Evolutionary conservation across 129 eudicot species (phyloP).

Genomic region (Smallanthus sonchifolius): DNA sequence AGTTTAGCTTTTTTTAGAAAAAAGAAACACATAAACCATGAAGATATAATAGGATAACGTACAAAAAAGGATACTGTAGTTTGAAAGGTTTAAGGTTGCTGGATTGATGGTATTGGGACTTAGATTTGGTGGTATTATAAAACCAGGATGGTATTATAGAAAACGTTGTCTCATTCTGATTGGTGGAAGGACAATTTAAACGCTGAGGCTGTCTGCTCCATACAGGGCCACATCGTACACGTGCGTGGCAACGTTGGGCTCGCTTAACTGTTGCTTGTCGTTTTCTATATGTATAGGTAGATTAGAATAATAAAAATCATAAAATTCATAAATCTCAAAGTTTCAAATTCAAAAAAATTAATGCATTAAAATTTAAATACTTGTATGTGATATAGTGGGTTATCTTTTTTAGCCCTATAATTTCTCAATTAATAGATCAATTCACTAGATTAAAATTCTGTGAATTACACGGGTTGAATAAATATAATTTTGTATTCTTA

Average conservation of each 20-base stretch:
- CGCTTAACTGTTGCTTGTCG: neutral
- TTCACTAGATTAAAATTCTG: too few relatives aligned
- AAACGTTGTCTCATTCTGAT: conserved; percentile 28
- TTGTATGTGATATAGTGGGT: too few relatives aligned
- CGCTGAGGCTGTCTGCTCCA: neutral
- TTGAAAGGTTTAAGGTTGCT: conserved; percentile 6
- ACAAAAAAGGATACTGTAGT: neutral
- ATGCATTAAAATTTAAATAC: too few relatives aligned
- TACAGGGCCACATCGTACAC: conserved; percentile 17
- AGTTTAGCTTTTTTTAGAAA: too few relatives aligned
- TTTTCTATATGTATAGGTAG: neutral
- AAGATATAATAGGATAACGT: neutral
- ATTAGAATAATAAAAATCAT: too few relatives aligned
- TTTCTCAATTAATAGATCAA: too few relatives aligned
- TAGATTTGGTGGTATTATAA: conserved; percentile 16
- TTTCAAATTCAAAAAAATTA: too few relatives aligned
- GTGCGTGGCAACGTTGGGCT: neutral
- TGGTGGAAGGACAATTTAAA: conserved; percentile 17
- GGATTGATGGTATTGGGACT: conserved; percentile 12
- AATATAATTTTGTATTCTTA: too few relatives aligned
- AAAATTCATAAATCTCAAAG: too few relatives aligned
- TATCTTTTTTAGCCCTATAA: too few relatives aligned
- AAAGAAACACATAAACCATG: neutral
- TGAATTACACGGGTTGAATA: too few relatives aligned
- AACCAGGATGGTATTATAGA: conserved; percentile 10